Evolutionary conservation across 345 rosid genomes (phyloP), one percentile per base, ranked within the genome.

Genomic region (Carallia pectinifolia): DNA sequence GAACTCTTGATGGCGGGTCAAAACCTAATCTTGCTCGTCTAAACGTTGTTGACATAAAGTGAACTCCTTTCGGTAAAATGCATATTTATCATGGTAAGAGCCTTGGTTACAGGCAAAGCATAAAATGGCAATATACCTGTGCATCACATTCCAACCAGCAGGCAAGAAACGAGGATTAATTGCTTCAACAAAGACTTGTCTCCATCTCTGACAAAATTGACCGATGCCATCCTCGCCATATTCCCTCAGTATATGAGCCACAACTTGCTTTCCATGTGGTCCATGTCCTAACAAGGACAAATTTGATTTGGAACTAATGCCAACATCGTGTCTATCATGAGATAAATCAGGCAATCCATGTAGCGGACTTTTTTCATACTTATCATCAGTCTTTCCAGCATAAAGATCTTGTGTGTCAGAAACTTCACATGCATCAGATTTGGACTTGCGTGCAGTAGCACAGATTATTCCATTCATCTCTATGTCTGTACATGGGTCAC

Each of bases 261-360:
- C 98, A 64, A 90, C 92, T 78, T 85, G 92, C 76, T 89, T 85
- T 62, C 99, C 99, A 60, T 92, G 97, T 1, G 97, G 97, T 66
- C 99, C 99, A 84, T 92, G 99, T 74, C 99, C 99, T 74, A 95
- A 75, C 48, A 94, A 73, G 27, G 98, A 94, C 50, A 88, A 76
- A 58, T 87, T 91, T 58, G 89, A 80, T 74, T 69, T 84, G 58
- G 84, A 77, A 38, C 68, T 38, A 27, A 40, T 62, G 56, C 62
- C 82, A 39, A 74, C 86, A 52, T 76, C 74, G 15, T 76, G 60
- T 38, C 70, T 75, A 67, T 77, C 53, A 66, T 68, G 63, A 64
- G 74, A 65, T 27, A 73, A 34, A 76, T 76, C 75, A 38, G 30
- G 70, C 2, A 31, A 33, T 38, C 71, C 81, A 68, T 77, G 77